phyloP scores from a whole-genome alignment of 495 filamentous ascomycete genomes.

The Aspergillus diversus region DNA sequence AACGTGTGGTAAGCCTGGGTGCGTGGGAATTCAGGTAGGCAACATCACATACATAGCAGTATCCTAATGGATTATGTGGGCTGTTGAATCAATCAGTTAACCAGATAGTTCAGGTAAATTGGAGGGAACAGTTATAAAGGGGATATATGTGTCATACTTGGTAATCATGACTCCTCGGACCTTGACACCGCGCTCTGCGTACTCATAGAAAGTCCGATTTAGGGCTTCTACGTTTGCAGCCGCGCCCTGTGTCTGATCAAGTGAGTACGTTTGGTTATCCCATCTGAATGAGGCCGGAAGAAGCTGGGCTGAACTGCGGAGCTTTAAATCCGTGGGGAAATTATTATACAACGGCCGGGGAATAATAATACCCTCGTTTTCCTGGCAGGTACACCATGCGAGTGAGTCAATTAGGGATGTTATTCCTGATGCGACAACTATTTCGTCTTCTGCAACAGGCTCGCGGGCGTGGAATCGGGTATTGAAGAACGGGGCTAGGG shows the following conservation, averaged over 20 bases:
- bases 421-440: neutral
- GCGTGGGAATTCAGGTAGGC: conserved; percentile 28
- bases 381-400: neutral
- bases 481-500: neutral
- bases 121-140: neutral
- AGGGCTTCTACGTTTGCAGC: neutral
- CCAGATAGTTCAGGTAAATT: neutral
- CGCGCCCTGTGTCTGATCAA: neutral
- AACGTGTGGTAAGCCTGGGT: neutral
- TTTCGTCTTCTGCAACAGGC: neutral
- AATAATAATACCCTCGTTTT: neutral
- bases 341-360: neutral
- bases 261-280: neutral
- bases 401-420: neutral
- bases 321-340: neutral
- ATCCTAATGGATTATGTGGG: neutral
- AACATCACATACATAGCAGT: neutral
- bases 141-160: neutral
- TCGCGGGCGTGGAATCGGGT: neutral
- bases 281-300: neutral
- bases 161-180: conserved; percentile 1
- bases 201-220: neutral
- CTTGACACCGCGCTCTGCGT: neutral
- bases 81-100: neutral
- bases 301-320: neutral